Conservation (phyloP, 2,329 filamentous ascomycete genomes). For the Albifimbria verrucaria region DNA sequence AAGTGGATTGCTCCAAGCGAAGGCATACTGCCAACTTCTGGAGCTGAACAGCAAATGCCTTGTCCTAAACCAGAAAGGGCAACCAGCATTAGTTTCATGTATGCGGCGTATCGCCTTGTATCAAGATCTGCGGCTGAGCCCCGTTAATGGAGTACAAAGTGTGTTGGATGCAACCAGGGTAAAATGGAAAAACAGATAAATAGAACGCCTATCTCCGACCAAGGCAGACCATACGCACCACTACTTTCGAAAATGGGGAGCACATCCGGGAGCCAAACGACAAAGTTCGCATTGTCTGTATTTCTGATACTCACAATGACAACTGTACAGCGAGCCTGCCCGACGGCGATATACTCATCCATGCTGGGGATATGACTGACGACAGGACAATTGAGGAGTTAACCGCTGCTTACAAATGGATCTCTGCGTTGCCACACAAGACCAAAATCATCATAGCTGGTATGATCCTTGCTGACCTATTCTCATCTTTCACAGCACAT, state of each 20-base stretch:
- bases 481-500: neutral
- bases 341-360: neutral
- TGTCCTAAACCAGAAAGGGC: neutral
- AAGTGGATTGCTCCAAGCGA: too few species aligned
- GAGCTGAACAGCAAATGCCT: too few species aligned
- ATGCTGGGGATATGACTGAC: neutral
- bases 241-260: neutral
- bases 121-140: neutral
- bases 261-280: too few species aligned
- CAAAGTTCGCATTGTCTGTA: neutral
- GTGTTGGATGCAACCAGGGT: neutral
- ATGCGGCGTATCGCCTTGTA: neutral
- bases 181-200: neutral
- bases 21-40: too few species aligned
- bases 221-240: neutral
- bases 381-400: neutral
- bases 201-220: neutral
- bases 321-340: neutral
- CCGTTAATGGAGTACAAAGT: neutral
- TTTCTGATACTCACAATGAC: neutral
- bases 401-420: neutral
- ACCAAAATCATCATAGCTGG: neutral
- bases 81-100: neutral
- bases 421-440: neutral
- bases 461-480: too few species aligned